Evolutionary conservation across 345 rosid species (phyloP).

Genomic region (Trapa bicornis): DNA sequence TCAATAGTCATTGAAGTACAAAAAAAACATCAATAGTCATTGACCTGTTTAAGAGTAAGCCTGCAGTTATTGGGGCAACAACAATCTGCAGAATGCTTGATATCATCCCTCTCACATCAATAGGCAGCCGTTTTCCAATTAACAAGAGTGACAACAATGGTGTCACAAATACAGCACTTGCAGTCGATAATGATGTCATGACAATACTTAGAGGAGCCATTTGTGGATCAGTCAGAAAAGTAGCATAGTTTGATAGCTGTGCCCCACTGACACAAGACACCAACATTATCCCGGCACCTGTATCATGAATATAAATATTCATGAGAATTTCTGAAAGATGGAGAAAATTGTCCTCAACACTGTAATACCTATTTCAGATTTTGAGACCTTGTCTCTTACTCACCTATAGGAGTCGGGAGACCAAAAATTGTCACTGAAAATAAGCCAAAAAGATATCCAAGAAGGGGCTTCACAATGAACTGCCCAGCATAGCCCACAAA

Average conservation of each 20-base stretch:
- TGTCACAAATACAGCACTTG: constrained; percentile 70
- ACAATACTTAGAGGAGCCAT: constrained; percentile 88
- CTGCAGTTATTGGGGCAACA: constrained; percentile 64
- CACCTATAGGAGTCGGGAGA: constrained; percentile 77
- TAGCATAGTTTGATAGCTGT: constrained; percentile 86
- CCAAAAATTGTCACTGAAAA: constrained; percentile 49
- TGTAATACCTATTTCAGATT: not conserved
- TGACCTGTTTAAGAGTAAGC: constrained; percentile 78
- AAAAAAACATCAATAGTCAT: not conserved
- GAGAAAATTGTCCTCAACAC: not conserved
- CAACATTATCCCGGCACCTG: constrained; percentile 93
- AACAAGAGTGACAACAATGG: constrained; percentile 75
- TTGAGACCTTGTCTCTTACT: constrained; percentile 2
- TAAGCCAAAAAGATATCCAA: constrained; percentile 71
- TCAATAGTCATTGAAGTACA: too few relatives aligned
- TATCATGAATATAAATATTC: constrained; percentile 9
- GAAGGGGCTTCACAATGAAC: constrained; percentile 68
- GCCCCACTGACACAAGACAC: constrained; percentile 96
- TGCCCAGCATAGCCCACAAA: constrained; percentile 75
- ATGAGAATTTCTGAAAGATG: not conserved
- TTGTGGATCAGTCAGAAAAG: constrained; percentile 70
- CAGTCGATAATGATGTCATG: constrained; percentile 88
- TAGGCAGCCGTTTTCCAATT: constrained; percentile 76
- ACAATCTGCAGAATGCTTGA: constrained; percentile 87
- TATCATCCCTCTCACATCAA: constrained; percentile 89